A percentile compares a stretch with the other conserved stretches of the same genome.
phyloP scores from a whole-genome alignment of 352 stramenopile genomes.

The Globisporangium takayamanum region DNA sequence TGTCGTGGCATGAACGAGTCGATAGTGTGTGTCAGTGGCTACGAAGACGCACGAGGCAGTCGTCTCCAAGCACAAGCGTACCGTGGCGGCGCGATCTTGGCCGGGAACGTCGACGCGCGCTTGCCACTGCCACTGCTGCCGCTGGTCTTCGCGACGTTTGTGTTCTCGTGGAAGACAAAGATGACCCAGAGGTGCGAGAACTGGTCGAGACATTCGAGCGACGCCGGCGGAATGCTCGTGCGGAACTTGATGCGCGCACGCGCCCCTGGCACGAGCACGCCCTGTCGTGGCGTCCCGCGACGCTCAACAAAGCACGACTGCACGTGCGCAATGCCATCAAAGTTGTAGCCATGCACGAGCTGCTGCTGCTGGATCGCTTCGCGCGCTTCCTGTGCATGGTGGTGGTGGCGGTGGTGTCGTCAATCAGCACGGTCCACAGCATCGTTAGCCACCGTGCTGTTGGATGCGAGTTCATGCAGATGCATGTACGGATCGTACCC shows the following conservation, averaged over 20 bases:
- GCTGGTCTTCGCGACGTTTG: constrained; percentile 51
- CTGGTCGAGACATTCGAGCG: constrained; percentile 77
- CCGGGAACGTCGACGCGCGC: constrained; percentile 59
- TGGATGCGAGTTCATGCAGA: background rate
- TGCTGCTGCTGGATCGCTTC: constrained; percentile 61
- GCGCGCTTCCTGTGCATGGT: constrained; percentile 31
- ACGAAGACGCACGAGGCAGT: background rate
- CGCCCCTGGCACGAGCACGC: constrained; percentile 56
- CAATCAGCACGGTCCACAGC: too few relatives aligned
- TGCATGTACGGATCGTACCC: constrained; percentile 8
- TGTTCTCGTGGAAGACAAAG: constrained; percentile 91
- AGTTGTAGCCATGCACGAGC: constrained; percentile 54
- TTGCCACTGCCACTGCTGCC: constrained; percentile 6
- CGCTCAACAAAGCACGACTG: constrained; percentile 84
- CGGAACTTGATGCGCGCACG: constrained; percentile 71
- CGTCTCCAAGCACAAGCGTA: constrained; percentile 2
- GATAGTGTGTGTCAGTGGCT: background rate
- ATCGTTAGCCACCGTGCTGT: too few relatives aligned
- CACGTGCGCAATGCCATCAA: constrained; percentile 64
- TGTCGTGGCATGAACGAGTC: constrained; percentile 5
- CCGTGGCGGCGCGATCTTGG: constrained; percentile 74
- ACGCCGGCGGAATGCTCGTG: constrained; percentile 58
- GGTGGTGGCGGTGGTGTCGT: background rate
- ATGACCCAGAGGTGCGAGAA: constrained; percentile 90
- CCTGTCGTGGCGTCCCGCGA: constrained; percentile 81